Evolutionary conservation across 331 rosid genomes (phyloP), one percentile per base, ranked within the genome.

Genomic region (Pyracantha coccinea): DNA sequence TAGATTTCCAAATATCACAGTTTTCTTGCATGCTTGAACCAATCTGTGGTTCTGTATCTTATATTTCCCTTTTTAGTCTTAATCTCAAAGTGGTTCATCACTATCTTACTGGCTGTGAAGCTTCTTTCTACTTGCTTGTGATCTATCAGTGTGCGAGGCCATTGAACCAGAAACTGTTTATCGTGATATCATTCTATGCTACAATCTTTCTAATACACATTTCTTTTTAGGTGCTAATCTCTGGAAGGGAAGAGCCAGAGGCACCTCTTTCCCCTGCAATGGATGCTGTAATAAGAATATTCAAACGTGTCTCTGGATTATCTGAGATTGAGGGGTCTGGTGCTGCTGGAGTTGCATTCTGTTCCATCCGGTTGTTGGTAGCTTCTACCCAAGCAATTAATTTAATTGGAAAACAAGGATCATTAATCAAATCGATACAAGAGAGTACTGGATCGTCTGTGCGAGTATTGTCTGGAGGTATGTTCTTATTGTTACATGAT

Each of bases 331-430:
- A 91, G 16, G 84, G 72, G 52, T 72, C 83, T 41, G 93, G 73
- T 27, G 83, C 92, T 76, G 75, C 88, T 69, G 91, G 85, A 64
- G 84, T 66, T 68, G 84, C 88, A 17, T 86, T 85, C 72, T 86
- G 87, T 85, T 89, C 98, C 13, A 60, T 91, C 44, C 90, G 97
- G 62, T 73, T 93, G 74, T 75, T 93, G 79, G 96, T 91, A 68
- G 96, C 97, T 71, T 88, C 98, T 16, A 93, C 98, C 5, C 98
- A 93, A 75, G 98, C 98, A 24, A 91, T 93, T 80, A 93, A 86
- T 84, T 75, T 93, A 76, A 93, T 93, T 66, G 98, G 98, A 78
- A 93, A 93, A 77, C 98, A 93, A 78, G 98, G 98, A 20, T 86
- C 92, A 0, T 73, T 89, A 61, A 93, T 93, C 72, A 93, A 93